These are phyloP conservation scores for Peterozyma xylosa DNA, from an alignment of 805 yeast species.

Conservation along the genomic window DNA sequence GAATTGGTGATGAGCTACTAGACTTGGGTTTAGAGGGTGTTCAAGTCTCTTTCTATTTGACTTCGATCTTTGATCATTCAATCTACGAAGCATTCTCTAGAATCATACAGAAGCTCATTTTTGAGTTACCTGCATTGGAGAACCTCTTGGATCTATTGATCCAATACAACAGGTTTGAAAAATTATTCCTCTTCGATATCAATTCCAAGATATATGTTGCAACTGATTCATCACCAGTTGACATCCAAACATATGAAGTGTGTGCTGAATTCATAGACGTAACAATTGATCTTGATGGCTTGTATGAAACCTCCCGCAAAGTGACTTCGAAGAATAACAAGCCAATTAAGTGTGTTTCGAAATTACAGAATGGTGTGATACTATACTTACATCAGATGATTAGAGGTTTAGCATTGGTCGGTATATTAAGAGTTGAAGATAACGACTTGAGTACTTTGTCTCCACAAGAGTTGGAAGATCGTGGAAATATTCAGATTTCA, in stretches of 20 bases:
- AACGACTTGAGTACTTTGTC: constrained; percentile 23
- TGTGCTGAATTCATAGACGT: constrained; percentile 97
- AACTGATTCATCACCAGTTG: constrained; percentile 93
- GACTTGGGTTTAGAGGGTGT: constrained; percentile 90
- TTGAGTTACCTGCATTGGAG: constrained; percentile 83
- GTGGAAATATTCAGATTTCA: constrained; percentile 38
- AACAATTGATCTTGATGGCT: constrained; percentile 77
- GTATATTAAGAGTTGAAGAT: constrained; percentile 65
- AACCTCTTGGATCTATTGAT: constrained; percentile 83
- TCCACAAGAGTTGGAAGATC: constrained; percentile 19
- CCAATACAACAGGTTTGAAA: constrained; percentile 85
- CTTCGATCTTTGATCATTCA: constrained; percentile 92
- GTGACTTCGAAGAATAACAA: constrained; percentile 3
- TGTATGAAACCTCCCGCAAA: constrained; percentile 33
- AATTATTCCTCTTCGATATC: constrained; percentile 86
- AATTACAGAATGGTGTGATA: constrained; percentile 75
- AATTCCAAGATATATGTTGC: constrained; percentile 92
- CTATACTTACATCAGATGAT: constrained; percentile 87
- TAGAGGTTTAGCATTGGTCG: constrained; percentile 86
- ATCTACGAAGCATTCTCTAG: constrained; percentile 93
- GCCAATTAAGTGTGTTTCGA: constrained; percentile 53
- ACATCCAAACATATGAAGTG: constrained; percentile 90
- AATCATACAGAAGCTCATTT: constrained; percentile 84
- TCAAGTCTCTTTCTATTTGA: constrained; percentile 82
- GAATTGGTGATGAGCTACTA: constrained; percentile 86